Evolutionary conservation across 2,329 filamentous ascomycete genomes (phyloP), one percentile per base, ranked within the genome.

Genomic region (Fusarium odoratissimum): DNA sequence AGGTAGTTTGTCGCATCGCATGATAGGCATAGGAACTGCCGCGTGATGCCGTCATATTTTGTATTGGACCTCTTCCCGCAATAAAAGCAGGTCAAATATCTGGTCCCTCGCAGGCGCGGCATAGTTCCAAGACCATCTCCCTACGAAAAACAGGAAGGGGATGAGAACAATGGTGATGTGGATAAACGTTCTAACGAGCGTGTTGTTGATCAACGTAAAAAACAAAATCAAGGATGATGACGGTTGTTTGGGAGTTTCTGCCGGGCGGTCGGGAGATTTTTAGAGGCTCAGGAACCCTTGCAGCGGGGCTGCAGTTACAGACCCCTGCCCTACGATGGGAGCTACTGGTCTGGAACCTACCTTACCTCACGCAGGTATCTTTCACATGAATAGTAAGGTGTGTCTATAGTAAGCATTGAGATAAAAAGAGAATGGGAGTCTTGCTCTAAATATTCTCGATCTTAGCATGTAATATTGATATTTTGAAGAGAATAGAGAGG

Each of bases 1-100:
- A 98, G 86, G 83, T 94, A 93, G 82, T 98, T 99, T 66, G 92
- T 91, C 23, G 95, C 93, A 77, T 96, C 93, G 85, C 96, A 99
- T 69, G 88, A 85, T 25, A 88, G 83, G 82, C 95, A 97, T 49
- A 91, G 85, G 83, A 95, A 97, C 77, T 90, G 87, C 79, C 86
- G 87, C 63, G 90, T 85, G 58, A 80, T 79, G 35, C 89, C 88
- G 75, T 90, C 87, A 76, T 88, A 91, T 72, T 82, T 85, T 62
- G 89, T 85, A 38, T 86, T 85, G 38, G 92, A 92, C 75, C 88
- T 90, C 79, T 87, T 86, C 75, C 93, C 92, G 82, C 95, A 97
- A 82, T 95, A 97, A 85, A 97, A 95, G 86, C 95, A 97, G 71
- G 84, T 85, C 75, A 95, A 81, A 71, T 84, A 83, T 70, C 82